Evolutionary conservation across 2,329 filamentous ascomycete species (phyloP).

Genomic region (Clonostachys rosea): DNA sequence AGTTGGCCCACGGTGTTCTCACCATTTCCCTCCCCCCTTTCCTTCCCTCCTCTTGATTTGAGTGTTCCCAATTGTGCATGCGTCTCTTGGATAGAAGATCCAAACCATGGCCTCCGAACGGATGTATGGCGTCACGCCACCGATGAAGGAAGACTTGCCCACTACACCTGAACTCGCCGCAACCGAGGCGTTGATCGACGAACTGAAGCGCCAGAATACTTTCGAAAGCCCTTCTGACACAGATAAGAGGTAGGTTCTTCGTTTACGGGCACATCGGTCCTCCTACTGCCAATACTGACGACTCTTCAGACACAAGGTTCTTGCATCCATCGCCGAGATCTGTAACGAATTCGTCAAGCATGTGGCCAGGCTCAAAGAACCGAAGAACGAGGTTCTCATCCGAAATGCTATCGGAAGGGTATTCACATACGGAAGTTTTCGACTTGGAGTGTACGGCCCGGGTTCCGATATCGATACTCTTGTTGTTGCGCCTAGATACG

Average conservation of each 20-base stretch:
- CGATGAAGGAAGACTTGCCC: conserved; percentile 74
- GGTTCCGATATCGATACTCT: conserved; percentile 98
- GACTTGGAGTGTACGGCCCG: conserved; percentile 88
- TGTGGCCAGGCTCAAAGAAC: conserved; percentile 69
- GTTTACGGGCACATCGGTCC: not conserved
- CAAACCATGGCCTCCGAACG: conserved; percentile 28
- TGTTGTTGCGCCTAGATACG: conserved; percentile 85
- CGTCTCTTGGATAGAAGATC: too few relatives aligned
- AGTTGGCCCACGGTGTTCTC: too few relatives aligned
- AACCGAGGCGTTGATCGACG: conserved; percentile 75
- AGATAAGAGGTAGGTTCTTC: conserved; percentile 63
- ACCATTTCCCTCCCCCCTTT: too few relatives aligned
- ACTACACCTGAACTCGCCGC: conserved; percentile 71
- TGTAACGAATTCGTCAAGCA: conserved; percentile 82
- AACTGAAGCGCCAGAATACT: conserved; percentile 84
- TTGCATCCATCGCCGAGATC: conserved; percentile 72
- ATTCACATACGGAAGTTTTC: conserved; percentile 94
- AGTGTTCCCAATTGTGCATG: too few relatives aligned
- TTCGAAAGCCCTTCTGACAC: conserved; percentile 85
- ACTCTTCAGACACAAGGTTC: conserved; percentile 58
- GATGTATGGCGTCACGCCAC: conserved; percentile 68
- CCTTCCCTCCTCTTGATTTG: too few relatives aligned
- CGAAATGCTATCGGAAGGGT: conserved; percentile 87
- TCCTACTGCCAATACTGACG: not conserved
- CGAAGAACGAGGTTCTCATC: conserved; percentile 69